phyloP scores from a whole-genome alignment of 2,329 filamentous ascomycete genomes.

The Fusarium sp. region DNA sequence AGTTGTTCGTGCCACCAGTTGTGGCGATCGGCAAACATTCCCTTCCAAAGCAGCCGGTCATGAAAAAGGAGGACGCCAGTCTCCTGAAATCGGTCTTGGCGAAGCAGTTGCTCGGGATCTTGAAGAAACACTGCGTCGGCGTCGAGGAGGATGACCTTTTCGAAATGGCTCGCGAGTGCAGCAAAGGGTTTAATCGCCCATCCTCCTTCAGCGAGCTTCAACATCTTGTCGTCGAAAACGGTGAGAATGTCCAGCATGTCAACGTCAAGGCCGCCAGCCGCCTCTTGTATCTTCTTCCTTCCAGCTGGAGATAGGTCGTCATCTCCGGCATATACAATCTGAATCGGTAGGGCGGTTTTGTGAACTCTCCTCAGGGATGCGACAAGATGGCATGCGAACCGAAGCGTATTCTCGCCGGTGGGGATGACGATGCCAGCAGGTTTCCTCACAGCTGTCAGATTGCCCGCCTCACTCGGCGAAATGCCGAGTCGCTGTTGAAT shows the following conservation, averaged over 20 bases:
- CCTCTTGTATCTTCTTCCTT: slow-evolving; percentile 41
- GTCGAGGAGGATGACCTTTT: slow-evolving; percentile 54
- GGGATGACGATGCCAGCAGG: slow-evolving; percentile 52
- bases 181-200: slow-evolving; percentile 59
- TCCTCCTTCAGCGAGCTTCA: slow-evolving; percentile 46
- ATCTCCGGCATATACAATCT: slow-evolving; percentile 53
- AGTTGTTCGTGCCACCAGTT: slow-evolving; percentile 55
- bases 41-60: slow-evolving; percentile 55
- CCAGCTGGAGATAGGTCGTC: slow-evolving; percentile 43
- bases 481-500: slow-evolving; percentile 28
- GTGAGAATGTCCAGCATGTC: slow-evolving; percentile 49
- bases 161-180: slow-evolving; percentile 50
- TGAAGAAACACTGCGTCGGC: slow-evolving; percentile 56
- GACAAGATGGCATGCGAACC: slow-evolving; percentile 52
- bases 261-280: slow-evolving; percentile 30
- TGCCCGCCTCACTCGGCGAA: slow-evolving; percentile 1
- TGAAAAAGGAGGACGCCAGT: slow-evolving; percentile 55
- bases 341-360: slow-evolving; percentile 48
- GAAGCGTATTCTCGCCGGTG: slow-evolving; percentile 46
- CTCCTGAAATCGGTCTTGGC: slow-evolving; percentile 46
- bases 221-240: slow-evolving; percentile 48
- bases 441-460: slow-evolving; percentile 11
- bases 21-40: slow-evolving; percentile 49
- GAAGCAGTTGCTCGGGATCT: slow-evolving; percentile 48
- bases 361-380: slow-evolving; percentile 47